Evolutionary conservation across 805 yeast genomes (phyloP).

Genomic region (Candida lessepsii): DNA sequence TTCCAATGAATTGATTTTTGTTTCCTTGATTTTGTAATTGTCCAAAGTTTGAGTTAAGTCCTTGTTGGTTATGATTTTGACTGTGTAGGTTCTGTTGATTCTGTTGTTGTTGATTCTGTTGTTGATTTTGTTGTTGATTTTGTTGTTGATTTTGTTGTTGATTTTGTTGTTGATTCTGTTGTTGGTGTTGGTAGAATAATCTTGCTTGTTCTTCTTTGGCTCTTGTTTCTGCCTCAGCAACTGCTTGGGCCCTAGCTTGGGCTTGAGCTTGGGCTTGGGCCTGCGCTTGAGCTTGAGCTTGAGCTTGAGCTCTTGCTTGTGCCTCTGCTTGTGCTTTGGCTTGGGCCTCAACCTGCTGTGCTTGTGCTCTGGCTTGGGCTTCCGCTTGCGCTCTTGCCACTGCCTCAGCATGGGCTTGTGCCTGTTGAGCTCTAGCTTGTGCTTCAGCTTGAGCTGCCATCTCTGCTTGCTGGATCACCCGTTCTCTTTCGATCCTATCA

Average conservation of each 20-base stretch:
- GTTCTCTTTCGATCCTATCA: slow-evolving; percentile 1
- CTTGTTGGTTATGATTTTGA: not conserved
- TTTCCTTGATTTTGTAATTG: not conserved
- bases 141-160: slow-evolving; percentile 1
- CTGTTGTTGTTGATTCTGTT: not conserved
- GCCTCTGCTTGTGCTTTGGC: not conserved
- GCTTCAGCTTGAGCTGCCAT: slow-evolving; percentile 6
- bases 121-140: slow-evolving; percentile 11
- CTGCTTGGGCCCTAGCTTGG: slow-evolving; percentile 9
- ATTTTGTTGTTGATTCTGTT: slow-evolving; percentile 7
- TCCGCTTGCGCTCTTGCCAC: slow-evolving; percentile 6
- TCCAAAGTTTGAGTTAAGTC: too few relatives aligned
- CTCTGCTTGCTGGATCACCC: slow-evolving; percentile 13
- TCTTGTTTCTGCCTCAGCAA: slow-evolving; percentile 10
- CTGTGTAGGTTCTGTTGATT: not conserved
- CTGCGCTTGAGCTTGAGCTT: slow-evolving; percentile 14
- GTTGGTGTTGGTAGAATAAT: slow-evolving; percentile 4
- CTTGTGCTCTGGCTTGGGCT: slow-evolving; percentile 8
- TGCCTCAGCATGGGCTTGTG: slow-evolving; percentile 4
- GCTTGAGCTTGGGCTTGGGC: slow-evolving; percentile 4
- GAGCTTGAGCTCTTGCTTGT: slow-evolving; percentile 1
- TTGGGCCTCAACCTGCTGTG: slow-evolving; percentile 10
- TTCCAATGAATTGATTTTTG: slow-evolving; percentile 2
- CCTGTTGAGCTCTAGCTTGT: slow-evolving; percentile 6
- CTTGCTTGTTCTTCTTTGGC: slow-evolving; percentile 10